phyloP scores from a whole-genome alignment of 768 basidiomycete genomes.

The Nidula microcarpa region DNA sequence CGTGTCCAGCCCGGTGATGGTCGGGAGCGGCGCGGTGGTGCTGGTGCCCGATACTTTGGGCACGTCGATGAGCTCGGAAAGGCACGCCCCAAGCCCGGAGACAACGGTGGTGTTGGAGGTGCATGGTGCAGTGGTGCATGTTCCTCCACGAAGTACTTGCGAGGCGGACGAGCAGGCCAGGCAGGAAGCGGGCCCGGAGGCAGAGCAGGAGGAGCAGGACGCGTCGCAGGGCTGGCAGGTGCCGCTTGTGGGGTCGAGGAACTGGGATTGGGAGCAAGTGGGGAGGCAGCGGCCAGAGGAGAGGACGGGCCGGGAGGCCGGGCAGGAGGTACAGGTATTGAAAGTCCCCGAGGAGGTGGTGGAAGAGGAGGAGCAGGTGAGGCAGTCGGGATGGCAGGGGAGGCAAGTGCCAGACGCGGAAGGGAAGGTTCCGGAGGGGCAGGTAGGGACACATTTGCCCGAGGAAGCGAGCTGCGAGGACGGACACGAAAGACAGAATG shows the following conservation, averaged over 20 bases:
- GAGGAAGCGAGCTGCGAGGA: conserved; percentile 54
- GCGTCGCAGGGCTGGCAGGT: conserved; percentile 68
- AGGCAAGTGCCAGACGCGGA: conserved; percentile 62
- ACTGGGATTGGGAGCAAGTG: conserved; percentile 71
- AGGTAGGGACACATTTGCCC: conserved; percentile 74
- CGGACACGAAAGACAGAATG: conserved; percentile 73
- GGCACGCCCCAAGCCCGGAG: conserved; percentile 71
- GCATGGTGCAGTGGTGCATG: conserved; percentile 65
- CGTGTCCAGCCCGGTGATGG: conserved; percentile 54
- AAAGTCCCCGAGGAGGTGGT: conserved; percentile 45
- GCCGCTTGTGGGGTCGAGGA: conserved; percentile 61
- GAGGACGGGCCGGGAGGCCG: conserved; percentile 64
- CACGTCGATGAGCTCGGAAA: conserved; percentile 66
- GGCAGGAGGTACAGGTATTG: conserved; percentile 76
- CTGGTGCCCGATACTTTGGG: conserved; percentile 44
- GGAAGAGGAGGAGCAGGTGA: conserved; percentile 51
- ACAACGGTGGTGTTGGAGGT: conserved; percentile 33
- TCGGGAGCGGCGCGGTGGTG: conserved; percentile 44
- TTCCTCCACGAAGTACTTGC: conserved; percentile 60
- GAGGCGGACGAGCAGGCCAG: conserved; percentile 67
- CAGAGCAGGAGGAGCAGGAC: conserved; percentile 77
- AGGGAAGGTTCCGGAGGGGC: conserved; percentile 55
- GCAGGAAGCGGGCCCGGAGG: conserved; percentile 62
- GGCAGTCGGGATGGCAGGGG: conserved; percentile 84
- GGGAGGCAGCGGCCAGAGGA: conserved; percentile 75